A percentile compares a stretch with the other conserved stretches of the same genome.
Conservation (phyloP, 352 stramenopile species). For the Pythium rishiriense region DNA sequence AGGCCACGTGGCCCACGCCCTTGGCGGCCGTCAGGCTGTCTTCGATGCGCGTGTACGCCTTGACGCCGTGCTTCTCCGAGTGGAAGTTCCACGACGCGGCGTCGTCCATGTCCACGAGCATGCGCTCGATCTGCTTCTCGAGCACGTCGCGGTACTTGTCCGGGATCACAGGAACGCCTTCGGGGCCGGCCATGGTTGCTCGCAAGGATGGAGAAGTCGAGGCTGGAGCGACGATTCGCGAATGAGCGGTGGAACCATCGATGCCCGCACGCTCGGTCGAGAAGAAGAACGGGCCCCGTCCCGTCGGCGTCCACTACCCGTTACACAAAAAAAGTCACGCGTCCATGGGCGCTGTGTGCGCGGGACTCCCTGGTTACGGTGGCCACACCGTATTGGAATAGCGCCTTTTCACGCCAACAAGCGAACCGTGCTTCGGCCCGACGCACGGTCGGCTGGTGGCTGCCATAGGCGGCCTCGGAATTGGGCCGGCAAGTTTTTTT, state of each 20-base stretch:
- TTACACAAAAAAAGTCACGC: no score
- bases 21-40: conserved; percentile 55
- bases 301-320: no score
- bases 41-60: conserved; percentile 65
- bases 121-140: conserved; percentile 51
- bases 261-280: neutral
- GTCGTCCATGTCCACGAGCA: conserved; percentile 59
- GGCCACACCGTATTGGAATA: no score
- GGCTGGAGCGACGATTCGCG: neutral
- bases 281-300: neutral
- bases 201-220: neutral
- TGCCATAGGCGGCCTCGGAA: neutral
- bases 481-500: neutral
- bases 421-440: no score
- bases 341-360: no score
- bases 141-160: conserved; percentile 54
- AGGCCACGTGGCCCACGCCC: conserved; percentile 52
- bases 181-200: conserved; percentile 21
- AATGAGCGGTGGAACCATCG: neutral
- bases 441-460: conserved; percentile 1
- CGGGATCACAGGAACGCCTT: conserved; percentile 42
- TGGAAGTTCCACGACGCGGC: conserved; percentile 58
- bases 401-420: no score
- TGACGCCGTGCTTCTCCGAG: conserved; percentile 67
- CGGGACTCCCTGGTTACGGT: no score